These are phyloP conservation scores for Xylariaceae sp. DNA, from an alignment of 2,329 filamentous ascomycete species.

Conservation along the genomic window DNA sequence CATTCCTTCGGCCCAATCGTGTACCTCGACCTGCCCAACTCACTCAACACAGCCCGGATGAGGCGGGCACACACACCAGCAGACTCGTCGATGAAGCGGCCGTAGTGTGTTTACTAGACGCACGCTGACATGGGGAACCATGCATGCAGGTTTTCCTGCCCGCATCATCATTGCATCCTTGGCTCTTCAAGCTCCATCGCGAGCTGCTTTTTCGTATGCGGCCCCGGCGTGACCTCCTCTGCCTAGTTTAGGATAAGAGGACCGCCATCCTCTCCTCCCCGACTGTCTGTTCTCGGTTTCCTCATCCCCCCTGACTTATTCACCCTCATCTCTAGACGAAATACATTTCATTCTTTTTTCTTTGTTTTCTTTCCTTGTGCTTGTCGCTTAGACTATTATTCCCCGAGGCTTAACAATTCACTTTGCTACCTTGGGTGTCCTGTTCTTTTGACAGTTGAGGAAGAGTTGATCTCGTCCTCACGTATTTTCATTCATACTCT, in stretches of 20 bases:
- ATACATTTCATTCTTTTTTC: constrained; percentile 24
- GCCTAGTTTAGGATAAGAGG: constrained; percentile 32
- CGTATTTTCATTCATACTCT: constrained; percentile 21
- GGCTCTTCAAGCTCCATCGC: constrained; percentile 10
- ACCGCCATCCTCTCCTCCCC: constrained; percentile 25
- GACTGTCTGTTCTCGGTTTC: constrained; percentile 15
- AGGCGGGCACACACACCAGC: constrained; percentile 18
- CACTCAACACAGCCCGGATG: not conserved
- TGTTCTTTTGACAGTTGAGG: constrained; percentile 25
- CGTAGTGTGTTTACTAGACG: not conserved
- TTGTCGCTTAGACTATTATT: constrained; percentile 29
- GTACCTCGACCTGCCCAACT: not conserved
- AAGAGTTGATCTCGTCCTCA: constrained; percentile 9
- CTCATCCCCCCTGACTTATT: constrained; percentile 23
- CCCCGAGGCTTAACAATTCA: constrained; percentile 21
- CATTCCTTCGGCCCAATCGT: not conserved
- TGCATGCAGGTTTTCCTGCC: constrained; percentile 30
- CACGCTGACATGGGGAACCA: not conserved
- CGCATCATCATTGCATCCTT: constrained; percentile 20
- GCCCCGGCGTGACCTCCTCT: constrained; percentile 24
- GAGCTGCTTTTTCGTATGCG: constrained; percentile 28
- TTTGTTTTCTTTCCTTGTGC: constrained; percentile 22
- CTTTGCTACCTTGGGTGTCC: constrained; percentile 24
- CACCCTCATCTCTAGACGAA: constrained; percentile 31
- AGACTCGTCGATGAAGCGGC: too few species aligned